Percentiles rank a stretch among this genome's conserved stretches.
These are phyloP conservation scores for Russula vinacea DNA, from an alignment of 768 basidiomycete genomes.

Conservation along the genomic window DNA sequence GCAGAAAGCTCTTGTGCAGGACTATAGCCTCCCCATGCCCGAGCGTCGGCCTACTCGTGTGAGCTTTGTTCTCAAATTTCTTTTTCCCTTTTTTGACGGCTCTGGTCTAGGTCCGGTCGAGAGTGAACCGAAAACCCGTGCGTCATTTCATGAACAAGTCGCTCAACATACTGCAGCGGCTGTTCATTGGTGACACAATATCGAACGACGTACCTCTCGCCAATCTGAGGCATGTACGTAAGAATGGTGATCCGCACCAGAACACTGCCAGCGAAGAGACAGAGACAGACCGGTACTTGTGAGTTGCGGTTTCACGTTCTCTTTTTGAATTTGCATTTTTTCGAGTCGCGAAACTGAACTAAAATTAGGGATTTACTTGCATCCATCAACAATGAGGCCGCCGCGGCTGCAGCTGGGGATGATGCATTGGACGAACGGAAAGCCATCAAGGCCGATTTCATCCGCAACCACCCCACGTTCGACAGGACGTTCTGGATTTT, in stretches of 20 bases:
- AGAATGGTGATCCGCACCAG: slow-evolving; percentile 35
- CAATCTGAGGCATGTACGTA: slow-evolving; percentile 45
- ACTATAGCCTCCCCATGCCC: slow-evolving; percentile 44
- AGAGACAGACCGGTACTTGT: slow-evolving; percentile 75
- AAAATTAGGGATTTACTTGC: slow-evolving; percentile 61
- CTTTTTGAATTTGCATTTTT: not conserved
- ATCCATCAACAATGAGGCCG: slow-evolving; percentile 54
- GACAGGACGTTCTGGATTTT: slow-evolving; percentile 91
- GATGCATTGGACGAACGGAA: slow-evolving; percentile 68
- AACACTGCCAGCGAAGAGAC: slow-evolving; percentile 53
- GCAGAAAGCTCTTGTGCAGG: slow-evolving; percentile 70
- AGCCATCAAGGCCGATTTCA: slow-evolving; percentile 82
- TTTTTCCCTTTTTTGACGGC: not conserved
- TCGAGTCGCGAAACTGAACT: not conserved
- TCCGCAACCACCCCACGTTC: slow-evolving; percentile 81
- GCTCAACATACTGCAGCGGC: slow-evolving; percentile 55
- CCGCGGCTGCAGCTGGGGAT: slow-evolving; percentile 46
- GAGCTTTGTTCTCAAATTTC: slow-evolving; percentile 14
- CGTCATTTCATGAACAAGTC: slow-evolving; percentile 57
- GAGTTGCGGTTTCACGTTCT: slow-evolving; percentile 33
- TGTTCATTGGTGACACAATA: slow-evolving; percentile 57
- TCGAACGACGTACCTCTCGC: slow-evolving; percentile 58
- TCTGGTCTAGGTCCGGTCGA: slow-evolving; percentile 1
- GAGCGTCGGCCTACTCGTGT: slow-evolving; percentile 38
- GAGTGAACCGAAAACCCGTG: slow-evolving; percentile 36